Conservation (phyloP, 148 eudicot genomes). For the Beta vulgaris region DNA sequence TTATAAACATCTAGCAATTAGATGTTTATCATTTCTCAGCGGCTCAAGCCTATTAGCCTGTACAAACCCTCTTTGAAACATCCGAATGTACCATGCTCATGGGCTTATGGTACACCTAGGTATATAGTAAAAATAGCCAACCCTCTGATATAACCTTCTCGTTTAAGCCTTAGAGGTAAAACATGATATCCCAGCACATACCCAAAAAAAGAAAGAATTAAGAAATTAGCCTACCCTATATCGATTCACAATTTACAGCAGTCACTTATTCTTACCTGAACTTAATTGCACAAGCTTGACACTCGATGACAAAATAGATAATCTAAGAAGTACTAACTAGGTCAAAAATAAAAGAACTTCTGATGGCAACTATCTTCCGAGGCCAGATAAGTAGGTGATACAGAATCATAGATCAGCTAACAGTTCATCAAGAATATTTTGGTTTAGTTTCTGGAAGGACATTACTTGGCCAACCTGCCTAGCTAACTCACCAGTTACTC, state of each 20-base stretch:
- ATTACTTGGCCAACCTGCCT: constrained; percentile 53
- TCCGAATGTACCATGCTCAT: too few relatives aligned
- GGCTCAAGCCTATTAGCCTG: background rate
- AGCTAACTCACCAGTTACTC: constrained; percentile 62
- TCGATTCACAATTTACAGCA: background rate
- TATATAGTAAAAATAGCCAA: too few relatives aligned
- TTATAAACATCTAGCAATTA: too few relatives aligned
- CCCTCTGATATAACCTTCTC: too few relatives aligned
- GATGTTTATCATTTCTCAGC: too few relatives aligned
- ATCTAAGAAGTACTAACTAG: background rate
- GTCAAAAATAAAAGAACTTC: too few relatives aligned
- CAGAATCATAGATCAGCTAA: constrained; percentile 3
- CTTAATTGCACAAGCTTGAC: background rate
- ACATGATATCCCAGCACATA: background rate
- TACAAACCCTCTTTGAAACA: background rate
- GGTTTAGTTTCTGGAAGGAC: constrained; percentile 46
- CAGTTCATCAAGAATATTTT: constrained; percentile 50
- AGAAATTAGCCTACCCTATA: background rate
- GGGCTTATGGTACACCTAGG: too few relatives aligned
- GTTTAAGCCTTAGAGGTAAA: background rate
- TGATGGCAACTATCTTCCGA: background rate
- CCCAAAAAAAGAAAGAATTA: background rate
- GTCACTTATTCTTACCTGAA: background rate
- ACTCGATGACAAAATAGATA: background rate
- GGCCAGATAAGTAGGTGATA: background rate